Evolutionary conservation across 768 basidiomycete species (phyloP).

Genomic region (Stropharia rugosoannulata): DNA sequence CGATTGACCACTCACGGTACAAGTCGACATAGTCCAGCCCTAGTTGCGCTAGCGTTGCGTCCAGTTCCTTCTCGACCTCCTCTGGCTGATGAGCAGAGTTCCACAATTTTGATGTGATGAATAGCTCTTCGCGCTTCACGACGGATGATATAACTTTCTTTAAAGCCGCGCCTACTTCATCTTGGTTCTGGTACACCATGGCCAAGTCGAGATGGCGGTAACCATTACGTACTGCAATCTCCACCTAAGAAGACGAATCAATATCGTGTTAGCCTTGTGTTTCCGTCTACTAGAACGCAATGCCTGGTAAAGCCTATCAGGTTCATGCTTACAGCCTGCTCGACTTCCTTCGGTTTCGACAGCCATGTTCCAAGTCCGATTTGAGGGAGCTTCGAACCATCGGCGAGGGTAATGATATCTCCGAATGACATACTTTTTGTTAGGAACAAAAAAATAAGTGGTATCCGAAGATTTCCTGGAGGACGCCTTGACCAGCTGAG

Average conservation of each 20-base stretch:
- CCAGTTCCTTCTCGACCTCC: conserved; percentile 69
- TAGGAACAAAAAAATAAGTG: not conserved
- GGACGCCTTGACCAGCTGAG: too few relatives aligned
- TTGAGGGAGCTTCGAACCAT: conserved; percentile 60
- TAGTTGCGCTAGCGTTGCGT: conserved; percentile 73
- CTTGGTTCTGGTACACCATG: conserved; percentile 77
- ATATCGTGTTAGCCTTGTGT: not conserved
- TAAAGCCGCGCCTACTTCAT: conserved; percentile 71
- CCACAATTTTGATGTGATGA: conserved; percentile 85
- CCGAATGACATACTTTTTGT: conserved; percentile 34
- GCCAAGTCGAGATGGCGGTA: conserved; percentile 89
- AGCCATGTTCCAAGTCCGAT: conserved; percentile 87
- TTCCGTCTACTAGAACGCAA: not conserved
- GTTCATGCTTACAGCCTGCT: conserved; percentile 50
- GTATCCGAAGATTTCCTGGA: too few relatives aligned
- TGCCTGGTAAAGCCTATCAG: not conserved
- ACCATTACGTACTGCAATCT: conserved; percentile 70
- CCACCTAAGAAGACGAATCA: conserved; percentile 47
- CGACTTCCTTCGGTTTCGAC: conserved; percentile 73
- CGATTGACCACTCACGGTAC: conserved; percentile 51
- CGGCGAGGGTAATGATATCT: conserved; percentile 40
- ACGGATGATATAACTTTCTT: conserved; percentile 77
- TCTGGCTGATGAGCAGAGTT: conserved; percentile 69
- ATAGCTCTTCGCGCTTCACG: conserved; percentile 78
- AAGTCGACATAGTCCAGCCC: conserved; percentile 79